Conservation (phyloP, 768 basidiomycete genomes). For the Amyloporia xantha region DNA sequence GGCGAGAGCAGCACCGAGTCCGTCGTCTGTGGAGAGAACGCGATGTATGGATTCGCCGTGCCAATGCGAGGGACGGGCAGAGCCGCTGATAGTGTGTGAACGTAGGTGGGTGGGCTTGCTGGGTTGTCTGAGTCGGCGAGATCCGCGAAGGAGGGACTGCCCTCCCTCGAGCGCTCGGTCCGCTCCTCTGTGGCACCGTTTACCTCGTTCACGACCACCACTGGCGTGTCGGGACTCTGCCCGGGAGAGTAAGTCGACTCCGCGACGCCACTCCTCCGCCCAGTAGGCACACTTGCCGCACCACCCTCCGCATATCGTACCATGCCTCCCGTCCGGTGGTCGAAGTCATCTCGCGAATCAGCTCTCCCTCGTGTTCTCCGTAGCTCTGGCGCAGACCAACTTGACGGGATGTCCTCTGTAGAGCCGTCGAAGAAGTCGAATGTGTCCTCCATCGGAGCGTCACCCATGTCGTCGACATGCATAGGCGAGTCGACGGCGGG, state of each 20-base stretch:
- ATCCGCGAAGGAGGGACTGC: slow-evolving; percentile 9
- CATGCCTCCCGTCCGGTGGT: not conserved
- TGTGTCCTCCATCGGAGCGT: slow-evolving; percentile 30
- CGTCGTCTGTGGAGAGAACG: slow-evolving; percentile 25
- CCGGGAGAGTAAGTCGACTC: slow-evolving; percentile 6
- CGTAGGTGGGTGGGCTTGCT: not conserved
- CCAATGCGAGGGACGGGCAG: slow-evolving; percentile 20
- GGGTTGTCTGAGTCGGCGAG: not conserved
- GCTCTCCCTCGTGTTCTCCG: not conserved
- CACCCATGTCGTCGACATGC: not conserved
- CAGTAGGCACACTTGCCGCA: slow-evolving; percentile 18
- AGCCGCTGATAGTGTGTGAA: slow-evolving; percentile 8
- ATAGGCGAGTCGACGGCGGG: too few relatives aligned
- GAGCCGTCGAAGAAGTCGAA: slow-evolving; percentile 58
- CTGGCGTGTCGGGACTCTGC: slow-evolving; percentile 15
- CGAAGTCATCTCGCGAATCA: not conserved
- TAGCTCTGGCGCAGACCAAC: not conserved
- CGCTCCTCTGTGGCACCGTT: slow-evolving; percentile 26
- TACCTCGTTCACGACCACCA: slow-evolving; percentile 30
- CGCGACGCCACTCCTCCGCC: slow-evolving; percentile 17
- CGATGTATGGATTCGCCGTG: slow-evolving; percentile 27
- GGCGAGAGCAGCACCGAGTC: slow-evolving; percentile 20
- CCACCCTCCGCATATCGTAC: slow-evolving; percentile 19
- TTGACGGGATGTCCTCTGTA: slow-evolving; percentile 31
- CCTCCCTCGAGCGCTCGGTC: slow-evolving; percentile 24